Conservation (phyloP, 352 stramenopile species). For the Globisporangium orthogonon region DNA sequence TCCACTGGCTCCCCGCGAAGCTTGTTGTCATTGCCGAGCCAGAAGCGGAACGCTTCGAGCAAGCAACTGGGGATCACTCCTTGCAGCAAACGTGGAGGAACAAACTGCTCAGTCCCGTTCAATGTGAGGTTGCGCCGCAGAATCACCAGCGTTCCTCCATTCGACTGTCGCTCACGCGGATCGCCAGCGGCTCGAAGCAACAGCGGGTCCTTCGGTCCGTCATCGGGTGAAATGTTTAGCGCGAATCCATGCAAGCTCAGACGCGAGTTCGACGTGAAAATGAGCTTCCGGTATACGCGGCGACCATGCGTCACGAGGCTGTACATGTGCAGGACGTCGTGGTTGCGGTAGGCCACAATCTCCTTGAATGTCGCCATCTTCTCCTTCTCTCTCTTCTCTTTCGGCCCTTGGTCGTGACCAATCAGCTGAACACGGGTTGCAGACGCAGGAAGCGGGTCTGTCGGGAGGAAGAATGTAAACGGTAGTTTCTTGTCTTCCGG, state of each 20-base stretch:
- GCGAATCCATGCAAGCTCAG: slow-evolving; percentile 92
- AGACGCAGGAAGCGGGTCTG: slow-evolving; percentile 33
- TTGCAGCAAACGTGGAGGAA: slow-evolving; percentile 91
- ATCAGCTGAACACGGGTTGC: slow-evolving; percentile 51
- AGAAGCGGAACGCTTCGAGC: slow-evolving; percentile 96
- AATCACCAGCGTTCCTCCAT: slow-evolving; percentile 89
- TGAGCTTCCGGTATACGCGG: slow-evolving; percentile 93
- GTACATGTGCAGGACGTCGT: slow-evolving; percentile 95
- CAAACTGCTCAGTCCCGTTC: slow-evolving; percentile 78
- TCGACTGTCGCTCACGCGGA: slow-evolving; percentile 46
- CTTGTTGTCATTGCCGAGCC: slow-evolving; percentile 93
- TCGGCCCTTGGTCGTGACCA: slow-evolving; percentile 56
- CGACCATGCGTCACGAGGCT: slow-evolving; percentile 96
- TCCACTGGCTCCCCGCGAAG: slow-evolving; percentile 92
- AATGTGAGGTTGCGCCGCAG: slow-evolving; percentile 59
- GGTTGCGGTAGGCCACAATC: slow-evolving; percentile 91
- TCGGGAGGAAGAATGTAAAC: slow-evolving; percentile 68
- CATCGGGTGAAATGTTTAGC: slow-evolving; percentile 50
- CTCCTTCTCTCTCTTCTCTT: slow-evolving; percentile 71
- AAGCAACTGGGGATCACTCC: slow-evolving; percentile 92
- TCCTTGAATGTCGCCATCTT: slow-evolving; percentile 95
- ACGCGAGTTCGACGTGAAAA: slow-evolving; percentile 96
- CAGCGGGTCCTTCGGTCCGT: slow-evolving; percentile 51
- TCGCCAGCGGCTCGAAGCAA: slow-evolving; percentile 64
- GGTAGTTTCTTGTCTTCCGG: slow-evolving; percentile 78